Evolutionary conservation across 2,329 filamentous ascomycete genomes (phyloP), one percentile per base, ranked within the genome.

Genomic region (Ophiostoma quercus): DNA sequence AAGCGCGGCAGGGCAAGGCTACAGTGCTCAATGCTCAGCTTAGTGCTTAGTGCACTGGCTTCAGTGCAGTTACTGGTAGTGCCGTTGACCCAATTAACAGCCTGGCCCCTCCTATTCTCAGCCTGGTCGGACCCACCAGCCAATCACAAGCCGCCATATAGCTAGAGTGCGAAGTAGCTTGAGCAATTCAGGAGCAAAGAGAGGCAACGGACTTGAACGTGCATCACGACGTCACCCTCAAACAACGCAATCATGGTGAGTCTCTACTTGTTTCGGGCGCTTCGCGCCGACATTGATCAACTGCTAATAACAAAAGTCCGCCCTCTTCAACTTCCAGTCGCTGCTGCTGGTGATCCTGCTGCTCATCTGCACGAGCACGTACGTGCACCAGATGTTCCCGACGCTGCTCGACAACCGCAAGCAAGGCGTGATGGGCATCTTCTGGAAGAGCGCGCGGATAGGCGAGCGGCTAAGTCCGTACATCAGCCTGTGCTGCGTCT

Each of bases 301-400:
- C n/a, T n/a, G n/a, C 60, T 65, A 39, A 65, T 19, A 19, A 5
- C 32, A 12, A 12, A 19, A 97, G 95, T 91, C 95, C 71, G 95
- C 95, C 69, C 90, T 99, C 77, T 97, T 99, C 89, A 98, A 98
- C 83, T 98, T 99, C 84, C 93, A 97, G 81, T 96, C 93, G 71
- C 90, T 98, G 75, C 87, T 99, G 75, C 88, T 98, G 76, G 94
- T 97, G 74, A 88, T 99, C 76, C 88, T 99, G 68, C 90, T 99
- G 75, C 88, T 96, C 75, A 96, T 98, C 78, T 99, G 95, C 86
- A 97, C 95, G 70, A 94, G 92, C 80, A 89, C 95, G 73, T 98
- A 99, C 81, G 87, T 93, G 70, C 95, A 98, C 83, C 90, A 92
- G 76, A 88, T 96, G 73, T 91, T 95, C 77, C 94, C 95, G 0